Percentiles rank a stretch among this genome's conserved stretches.
Evolutionary conservation across 192 early-diverging fungal genomes (phyloP).

Genomic region (Backusella tuberculispora): DNA sequence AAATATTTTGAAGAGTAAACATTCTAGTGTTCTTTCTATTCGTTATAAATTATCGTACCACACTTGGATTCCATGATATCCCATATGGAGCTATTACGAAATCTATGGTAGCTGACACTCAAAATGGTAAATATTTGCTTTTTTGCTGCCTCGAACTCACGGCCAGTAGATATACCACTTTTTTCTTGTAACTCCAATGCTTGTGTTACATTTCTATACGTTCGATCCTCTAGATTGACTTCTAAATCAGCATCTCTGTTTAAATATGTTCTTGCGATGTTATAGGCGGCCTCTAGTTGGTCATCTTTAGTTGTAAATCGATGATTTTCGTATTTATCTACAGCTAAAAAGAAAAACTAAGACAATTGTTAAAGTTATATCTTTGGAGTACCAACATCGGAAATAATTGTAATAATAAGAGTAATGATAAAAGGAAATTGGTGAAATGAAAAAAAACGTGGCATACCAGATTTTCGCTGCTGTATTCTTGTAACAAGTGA

Average conservation of each 20-base stretch:
- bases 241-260: slow-evolving; percentile 17
- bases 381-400: background rate
- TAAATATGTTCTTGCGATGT: slow-evolving; percentile 15
- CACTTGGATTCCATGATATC: slow-evolving; percentile 24
- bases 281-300: slow-evolving; percentile 15
- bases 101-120: slow-evolving; percentile 17
- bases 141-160: slow-evolving; percentile 19
- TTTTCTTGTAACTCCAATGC: slow-evolving; percentile 16
- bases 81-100: slow-evolving; percentile 17
- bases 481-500: slow-evolving; percentile 23
- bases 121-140: slow-evolving; percentile 17
- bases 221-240: slow-evolving; percentile 21
- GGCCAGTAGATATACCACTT: slow-evolving; percentile 9
- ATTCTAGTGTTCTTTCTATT: background rate
- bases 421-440: background rate
- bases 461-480: slow-evolving; percentile 24
- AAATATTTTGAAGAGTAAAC: background rate
- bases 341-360: slow-evolving; percentile 23
- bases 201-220: slow-evolving; percentile 3
- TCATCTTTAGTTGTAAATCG: background rate
- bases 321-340: slow-evolving; percentile 19
- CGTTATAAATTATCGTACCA: slow-evolving; percentile 10
- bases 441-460: background rate
- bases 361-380: background rate
- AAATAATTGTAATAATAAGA: background rate